Percentiles rank a stretch among this genome's conserved stretches.
phyloP scores from a whole-genome alignment of 352 stramenopile species.

The Aphanomyces astaci region DNA sequence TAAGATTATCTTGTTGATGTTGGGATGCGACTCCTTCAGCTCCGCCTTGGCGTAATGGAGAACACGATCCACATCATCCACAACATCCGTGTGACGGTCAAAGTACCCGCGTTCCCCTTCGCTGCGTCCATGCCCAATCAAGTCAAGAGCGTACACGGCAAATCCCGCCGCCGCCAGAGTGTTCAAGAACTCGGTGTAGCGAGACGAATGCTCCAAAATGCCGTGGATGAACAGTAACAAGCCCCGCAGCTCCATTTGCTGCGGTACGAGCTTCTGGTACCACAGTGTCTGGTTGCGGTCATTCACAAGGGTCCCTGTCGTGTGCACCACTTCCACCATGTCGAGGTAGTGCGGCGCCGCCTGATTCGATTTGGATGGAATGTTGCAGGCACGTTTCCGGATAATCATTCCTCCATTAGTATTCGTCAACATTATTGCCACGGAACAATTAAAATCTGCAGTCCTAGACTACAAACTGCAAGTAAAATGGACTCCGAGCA shows the following conservation, averaged over 20 bases:
- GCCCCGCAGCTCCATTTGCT: slow-evolving; percentile 28
- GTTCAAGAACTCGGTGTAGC: slow-evolving; percentile 31
- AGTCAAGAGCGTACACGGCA: slow-evolving; percentile 30
- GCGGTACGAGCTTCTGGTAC: slow-evolving; percentile 18
- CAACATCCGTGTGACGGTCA: slow-evolving; percentile 27
- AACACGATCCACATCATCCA: slow-evolving; percentile 29
- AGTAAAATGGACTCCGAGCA: too few relatives aligned
- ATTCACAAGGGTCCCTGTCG: slow-evolving; percentile 5
- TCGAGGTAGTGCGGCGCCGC: background rate
- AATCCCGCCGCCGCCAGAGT: slow-evolving; percentile 27
- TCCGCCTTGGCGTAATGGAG: slow-evolving; percentile 18
- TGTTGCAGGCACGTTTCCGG: too few relatives aligned
- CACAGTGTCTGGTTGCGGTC: slow-evolving; percentile 4
- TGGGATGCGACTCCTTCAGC: background rate
- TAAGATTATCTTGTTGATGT: background rate
- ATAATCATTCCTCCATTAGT: too few relatives aligned
- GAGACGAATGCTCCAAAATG: slow-evolving; percentile 28
- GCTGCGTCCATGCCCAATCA: slow-evolving; percentile 32
- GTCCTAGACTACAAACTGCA: too few relatives aligned
- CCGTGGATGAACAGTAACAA: slow-evolving; percentile 31
- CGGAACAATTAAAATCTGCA: too few relatives aligned
- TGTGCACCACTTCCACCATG: background rate
- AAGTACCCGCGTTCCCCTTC: slow-evolving; percentile 29
- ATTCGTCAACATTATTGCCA: too few relatives aligned
- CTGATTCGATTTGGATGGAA: too few relatives aligned